Evolutionary conservation across 2,329 filamentous ascomycete species (phyloP).

Genomic region (Trichoderma sp.): DNA sequence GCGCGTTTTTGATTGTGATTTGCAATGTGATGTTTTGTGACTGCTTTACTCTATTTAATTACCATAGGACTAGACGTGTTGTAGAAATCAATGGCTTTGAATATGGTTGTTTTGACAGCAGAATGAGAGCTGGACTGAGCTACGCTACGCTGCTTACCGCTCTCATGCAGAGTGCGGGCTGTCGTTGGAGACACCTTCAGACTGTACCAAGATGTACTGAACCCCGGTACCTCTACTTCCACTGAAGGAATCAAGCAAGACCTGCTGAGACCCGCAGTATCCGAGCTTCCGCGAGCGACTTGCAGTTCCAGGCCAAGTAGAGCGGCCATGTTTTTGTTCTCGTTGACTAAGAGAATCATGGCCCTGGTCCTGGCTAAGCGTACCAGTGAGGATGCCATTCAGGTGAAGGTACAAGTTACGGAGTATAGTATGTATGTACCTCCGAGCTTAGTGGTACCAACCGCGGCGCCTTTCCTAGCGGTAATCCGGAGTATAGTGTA

Average conservation of each 20-base stretch:
- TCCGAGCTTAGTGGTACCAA: background rate
- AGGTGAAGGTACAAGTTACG: background rate
- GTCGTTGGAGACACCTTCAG: background rate
- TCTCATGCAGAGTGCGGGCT: background rate
- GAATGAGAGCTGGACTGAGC: background rate
- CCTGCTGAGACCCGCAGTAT: background rate
- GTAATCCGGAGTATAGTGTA: background rate
- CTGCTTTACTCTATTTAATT: background rate
- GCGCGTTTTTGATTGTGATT: background rate
- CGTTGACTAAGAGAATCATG: slow-evolving; percentile 14
- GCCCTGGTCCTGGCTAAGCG: background rate
- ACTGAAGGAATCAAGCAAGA: background rate
- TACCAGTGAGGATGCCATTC: background rate
- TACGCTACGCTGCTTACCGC: background rate
- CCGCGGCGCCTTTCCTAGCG: background rate
- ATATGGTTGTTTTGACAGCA: background rate
- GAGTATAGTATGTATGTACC: background rate
- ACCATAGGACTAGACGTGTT: background rate
- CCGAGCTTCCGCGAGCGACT: slow-evolving; percentile 19
- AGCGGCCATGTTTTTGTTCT: background rate
- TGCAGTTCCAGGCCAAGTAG: background rate
- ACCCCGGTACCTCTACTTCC: background rate
- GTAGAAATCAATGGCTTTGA: background rate
- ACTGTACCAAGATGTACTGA: background rate
- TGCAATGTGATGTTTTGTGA: background rate